phyloP scores from a whole-genome alignment of 2,329 filamentous ascomycete genomes.

The Scytalidium sp. region DNA sequence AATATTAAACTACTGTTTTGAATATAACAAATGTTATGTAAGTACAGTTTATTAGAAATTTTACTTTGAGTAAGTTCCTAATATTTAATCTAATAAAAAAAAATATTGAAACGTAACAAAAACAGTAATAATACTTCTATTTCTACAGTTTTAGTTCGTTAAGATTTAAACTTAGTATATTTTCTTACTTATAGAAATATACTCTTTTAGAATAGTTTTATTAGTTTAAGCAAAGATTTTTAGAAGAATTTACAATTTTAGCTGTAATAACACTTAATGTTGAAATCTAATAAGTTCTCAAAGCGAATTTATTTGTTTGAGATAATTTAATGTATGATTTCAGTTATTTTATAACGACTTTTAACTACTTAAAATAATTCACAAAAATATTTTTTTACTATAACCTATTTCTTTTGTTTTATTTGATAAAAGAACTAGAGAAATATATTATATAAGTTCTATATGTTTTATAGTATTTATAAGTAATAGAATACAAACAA shows the following conservation, averaged over 20 bases:
- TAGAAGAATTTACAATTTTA: neutral
- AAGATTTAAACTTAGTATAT: neutral
- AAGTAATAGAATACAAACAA: no score
- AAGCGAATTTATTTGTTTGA: neutral
- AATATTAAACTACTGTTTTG: neutral
- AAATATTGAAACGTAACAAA: neutral
- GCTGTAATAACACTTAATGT: neutral
- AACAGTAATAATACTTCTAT: neutral
- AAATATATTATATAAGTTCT: neutral
- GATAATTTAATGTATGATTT: neutral
- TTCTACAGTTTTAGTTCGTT: neutral
- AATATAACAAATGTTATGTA: neutral
- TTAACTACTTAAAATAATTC: neutral
- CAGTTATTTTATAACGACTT: neutral
- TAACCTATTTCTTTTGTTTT: neutral
- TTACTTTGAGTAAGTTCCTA: neutral
- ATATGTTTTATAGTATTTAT: no score
- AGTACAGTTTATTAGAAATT: neutral
- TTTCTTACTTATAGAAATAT: neutral
- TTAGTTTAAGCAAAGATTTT: neutral
- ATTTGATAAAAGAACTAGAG: neutral
- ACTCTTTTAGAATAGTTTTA: neutral
- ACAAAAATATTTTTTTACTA: neutral
- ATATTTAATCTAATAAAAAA: neutral
- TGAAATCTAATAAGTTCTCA: neutral